Evolutionary conservation across 768 basidiomycete species (phyloP), one percentile per base, ranked within the genome.

Genomic region (Boletus rex-veris): DNA sequence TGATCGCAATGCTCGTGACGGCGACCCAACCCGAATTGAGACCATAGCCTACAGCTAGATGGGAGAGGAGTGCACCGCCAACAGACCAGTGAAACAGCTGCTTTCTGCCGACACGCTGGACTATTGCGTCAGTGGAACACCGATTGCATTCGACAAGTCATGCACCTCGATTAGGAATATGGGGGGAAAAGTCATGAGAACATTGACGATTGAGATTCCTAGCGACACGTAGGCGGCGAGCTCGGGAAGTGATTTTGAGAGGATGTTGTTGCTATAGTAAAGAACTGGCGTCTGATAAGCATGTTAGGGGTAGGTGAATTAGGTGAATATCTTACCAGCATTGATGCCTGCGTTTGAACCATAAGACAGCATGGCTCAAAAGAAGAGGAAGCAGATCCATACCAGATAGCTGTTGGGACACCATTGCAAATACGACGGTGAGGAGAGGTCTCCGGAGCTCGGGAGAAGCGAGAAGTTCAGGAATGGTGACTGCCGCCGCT

Each of bases 211-310:
- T 0, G 92, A 88, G 47, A 96, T 90, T 16, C 85, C 88, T 3
- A 97, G 70, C 2, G 92, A 93, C 18, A 95, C 80, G 60, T 90
- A 87, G 18, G 90, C 83, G 0, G 89, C 93, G 21, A 85, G 68
- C 16, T 88, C 79, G 15, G 93, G 92, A 50, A 97, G 74, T 3
- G 91, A 79, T 54, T 82, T 87, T 24, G 85, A 81, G 24, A 97
- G 79, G 59, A 97, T 97, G 45, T 85, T 81, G 60, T 92, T 94
- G 71, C 88, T 91, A 72, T 95, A 96, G 69, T 93, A 96, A 50
- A 96, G 77, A 26, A 96, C 93, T 86, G 65, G 26, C 28, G 53
- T 30, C 28, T 21, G 21, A 49, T 58, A 53, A 53, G 49, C 36
- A 45, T 14, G 4, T 18, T 14, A 47, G 10, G 28, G 8, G 26